Evolutionary conservation across 495 filamentous ascomycete species (phyloP), one percentile per base, ranked within the genome.

Genomic region (Gamarada debralockiae): DNA sequence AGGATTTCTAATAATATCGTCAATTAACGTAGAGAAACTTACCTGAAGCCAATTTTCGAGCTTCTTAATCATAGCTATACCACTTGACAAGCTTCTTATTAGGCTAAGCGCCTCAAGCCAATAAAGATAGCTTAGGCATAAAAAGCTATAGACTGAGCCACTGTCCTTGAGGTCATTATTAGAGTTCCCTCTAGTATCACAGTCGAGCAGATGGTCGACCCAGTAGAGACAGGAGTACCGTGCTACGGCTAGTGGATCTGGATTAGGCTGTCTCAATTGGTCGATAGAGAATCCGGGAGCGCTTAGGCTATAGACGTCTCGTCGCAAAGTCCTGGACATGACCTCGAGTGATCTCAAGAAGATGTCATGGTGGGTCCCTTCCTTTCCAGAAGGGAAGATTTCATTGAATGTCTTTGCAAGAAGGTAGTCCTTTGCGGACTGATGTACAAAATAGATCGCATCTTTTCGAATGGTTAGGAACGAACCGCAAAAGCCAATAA

Each of bases 291-390:
- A 31, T 52, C 50, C 50, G 25, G 50, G 23, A 44, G 37, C 50
- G 2, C 38, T 14, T 45, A 58, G 25, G 41, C 50, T 54, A 24
- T 54, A 58, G 31, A 58, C 36, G 39, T 58, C 41, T 25, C 48
- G 48, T 40, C 40, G 39, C 10, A 58, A 39, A 31, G 55, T 53
- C n/a, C 21, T 48, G 33, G 50, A 53, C 48, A 58, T 53, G 13
- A 48, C 36, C 13, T 44, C 22, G 31, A 52, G 10, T 23, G 39
- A 52, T 17, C 29, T 21, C n/a, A 33, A 52, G n/a, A 52, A 52
- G 39, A 52, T 52, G 14, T 1, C 17, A 38, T 33, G 12, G 22
- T 52, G 23, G 2, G 21, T 22, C 43, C 55, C 40, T 42, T 34
- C 31, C 31, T 14, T 34, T 34, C 31, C 31, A 42, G 15, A 42